Base-by-base conservation (phyloP, 176 grass and related monocot species). In the Carex kokanica region DNA sequence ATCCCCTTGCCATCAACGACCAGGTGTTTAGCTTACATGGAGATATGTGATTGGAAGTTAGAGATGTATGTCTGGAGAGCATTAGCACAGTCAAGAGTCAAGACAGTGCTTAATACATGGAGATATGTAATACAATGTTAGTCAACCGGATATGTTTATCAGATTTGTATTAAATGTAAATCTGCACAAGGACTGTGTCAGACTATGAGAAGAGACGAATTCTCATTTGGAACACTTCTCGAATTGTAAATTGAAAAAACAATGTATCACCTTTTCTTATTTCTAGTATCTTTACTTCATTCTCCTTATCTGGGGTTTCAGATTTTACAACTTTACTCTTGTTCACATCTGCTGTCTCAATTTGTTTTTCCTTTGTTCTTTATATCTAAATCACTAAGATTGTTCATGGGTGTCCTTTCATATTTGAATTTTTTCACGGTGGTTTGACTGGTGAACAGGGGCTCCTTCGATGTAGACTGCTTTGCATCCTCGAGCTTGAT, bases 11-110 rank as follows among this genome's bases (percentile, higher is more conserved):
- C 16, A 24, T 77, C 49, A 29, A 77, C 12, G 9, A 77, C 24
- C 14, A 77, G 73, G 24, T 77, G 73, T 32, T 77, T 77, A 13
- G 18, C 73, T 10, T 56, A 77, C 49, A 77, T 77, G 73, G 73
- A 77, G 47, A 77, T 16, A 17, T 14, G 49, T 77, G 73, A 77
- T 29, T 77, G 73, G 73, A 77, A 31, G 6, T 77, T 24, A 29
- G 73, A 55, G 24, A 77, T 77, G 73, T 8, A 29, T 23, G 16
- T 77, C 21, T 77, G 47, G 72, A 77, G 24, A 55, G 9, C 72
- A 75, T 54, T 55, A 75, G 72, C 72, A 54, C 72, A 23, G 5
- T 54, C 32, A 34, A 34, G 32, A 34, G 3, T 34, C 73, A 54
- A 31, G 47, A 53, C 47, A 0, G 23, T 77, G 73, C 45, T 77